Evolutionary conservation across 139 green algal genomes (phyloP).

Genomic region (Pleodorina starrii): DNA sequence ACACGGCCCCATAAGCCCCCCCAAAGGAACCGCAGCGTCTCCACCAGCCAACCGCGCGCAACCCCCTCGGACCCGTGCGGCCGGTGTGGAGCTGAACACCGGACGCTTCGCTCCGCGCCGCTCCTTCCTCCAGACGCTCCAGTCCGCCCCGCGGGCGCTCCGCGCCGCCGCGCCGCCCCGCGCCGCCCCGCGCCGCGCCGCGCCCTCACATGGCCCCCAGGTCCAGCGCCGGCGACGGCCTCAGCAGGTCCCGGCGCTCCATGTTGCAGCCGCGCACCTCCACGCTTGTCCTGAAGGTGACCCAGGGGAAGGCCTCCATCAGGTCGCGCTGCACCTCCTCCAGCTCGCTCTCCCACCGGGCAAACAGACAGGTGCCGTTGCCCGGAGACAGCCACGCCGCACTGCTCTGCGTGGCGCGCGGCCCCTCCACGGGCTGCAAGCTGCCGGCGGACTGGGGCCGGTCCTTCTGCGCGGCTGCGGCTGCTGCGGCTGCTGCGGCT

Average conservation of each 20-base stretch:
- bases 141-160: no score
- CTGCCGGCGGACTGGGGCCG: neutral
- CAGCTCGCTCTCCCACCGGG: conserved; percentile 24
- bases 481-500: neutral
- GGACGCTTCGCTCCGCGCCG: no score
- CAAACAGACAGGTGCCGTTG: neutral
- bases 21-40: no score
- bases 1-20: no score
- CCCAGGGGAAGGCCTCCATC: conserved; percentile 43
- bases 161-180: no score
- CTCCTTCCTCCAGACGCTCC: no score
- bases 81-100: no score
- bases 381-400: conserved; percentile 22
- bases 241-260: conserved; percentile 23
- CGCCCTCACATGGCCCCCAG: conserved; percentile 3
- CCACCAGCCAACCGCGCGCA: no score
- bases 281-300: neutral
- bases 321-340: conserved; percentile 28
- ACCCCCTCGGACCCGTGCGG: no score
- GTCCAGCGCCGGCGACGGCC: neutral
- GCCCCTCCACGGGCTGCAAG: conserved; percentile 9
- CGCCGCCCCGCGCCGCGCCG: no score
- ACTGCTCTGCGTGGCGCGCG: neutral
- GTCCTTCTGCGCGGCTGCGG: neutral
- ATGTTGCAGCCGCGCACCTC: neutral